A percentile compares a stretch with the other conserved stretches of the same genome.
These are phyloP conservation scores for Pythium graminicola DNA, from an alignment of 352 stramenopile species.

Conservation along the genomic window DNA sequence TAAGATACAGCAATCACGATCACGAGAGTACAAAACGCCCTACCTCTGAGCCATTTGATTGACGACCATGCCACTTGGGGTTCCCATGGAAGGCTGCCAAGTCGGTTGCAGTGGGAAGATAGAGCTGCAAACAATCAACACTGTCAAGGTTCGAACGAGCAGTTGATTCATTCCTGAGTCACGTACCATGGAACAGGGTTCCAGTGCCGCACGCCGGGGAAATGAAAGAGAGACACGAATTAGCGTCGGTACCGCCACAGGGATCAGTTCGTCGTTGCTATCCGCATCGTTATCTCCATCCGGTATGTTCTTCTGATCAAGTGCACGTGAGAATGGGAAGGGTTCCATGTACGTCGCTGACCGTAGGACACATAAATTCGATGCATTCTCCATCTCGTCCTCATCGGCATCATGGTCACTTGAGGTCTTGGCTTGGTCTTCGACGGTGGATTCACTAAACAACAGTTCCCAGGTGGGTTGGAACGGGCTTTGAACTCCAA, in stretches of 20 bases:
- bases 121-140: conserved; percentile 15
- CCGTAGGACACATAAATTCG: conserved; percentile 48
- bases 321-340: conserved; percentile 46
- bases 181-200: conserved; percentile 61
- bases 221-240: conserved; percentile 51
- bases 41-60: conserved; percentile 1
- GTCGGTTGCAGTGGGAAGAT: conserved; percentile 15
- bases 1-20: not conserved
- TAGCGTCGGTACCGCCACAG: conserved; percentile 59
- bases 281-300: not conserved
- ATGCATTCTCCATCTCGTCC: conserved; percentile 7
- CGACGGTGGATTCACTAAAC: conserved; percentile 17
- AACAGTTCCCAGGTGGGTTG: conserved; percentile 51
- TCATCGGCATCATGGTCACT: conserved; percentile 4
- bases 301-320: not conserved
- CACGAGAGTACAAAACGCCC: not conserved
- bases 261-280: conserved; percentile 21
- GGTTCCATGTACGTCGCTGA: conserved; percentile 58
- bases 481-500: conserved; percentile 49
- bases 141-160: not conserved
- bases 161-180: not conserved
- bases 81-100: conserved; percentile 5
- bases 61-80: conserved; percentile 20
- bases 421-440: not conserved
- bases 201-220: conserved; percentile 47